Base-by-base conservation (phyloP, 164 flowering plant genomes). In the Annona squamosa region DNA sequence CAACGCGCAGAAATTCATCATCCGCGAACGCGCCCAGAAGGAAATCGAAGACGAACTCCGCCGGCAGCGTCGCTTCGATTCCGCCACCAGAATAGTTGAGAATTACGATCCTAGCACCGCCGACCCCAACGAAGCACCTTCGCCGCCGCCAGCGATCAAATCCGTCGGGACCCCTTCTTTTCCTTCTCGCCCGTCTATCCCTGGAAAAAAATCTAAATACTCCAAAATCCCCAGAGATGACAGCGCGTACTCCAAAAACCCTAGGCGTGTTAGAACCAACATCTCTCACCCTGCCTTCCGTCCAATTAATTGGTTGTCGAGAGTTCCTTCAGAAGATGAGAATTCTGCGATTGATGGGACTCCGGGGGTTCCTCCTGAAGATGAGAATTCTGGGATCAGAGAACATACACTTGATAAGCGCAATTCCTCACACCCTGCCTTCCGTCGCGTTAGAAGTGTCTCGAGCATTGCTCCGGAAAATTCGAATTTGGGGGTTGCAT, bases 21-120 rank as follows among this genome's bases (percentile, higher is more conserved):
- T 74, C 57, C 86, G 75, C 1, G 75, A 80, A 17, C 87, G 90
- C 72, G 72, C 79, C 41, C 91, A 82, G 74, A 65, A 94, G 43
- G 86, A 91, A 75, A 85, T 90, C 72, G 97, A 94, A 79, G 92
- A 85, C 78, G 89, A 92, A 10, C 79, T 90, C 75, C 96, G 91
- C 77, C 83, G 83, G 46, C 64, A 77, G 17, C 86, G 88, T 71
- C 91, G 94, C 18, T 88, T 78, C 76, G 79, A 86, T 3, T 84
- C 93, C 68, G 92, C 86, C 77, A 48, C 78, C 66, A 82, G 46
- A 65, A 91, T 93, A 68, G 75, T 86, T 68, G 48, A 76, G 3
- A 72, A 63, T 70, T 3, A 56, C 79, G 78, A 79, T 48, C 3
- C 69, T 17, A 74, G 73, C 72, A 56, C 72, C 6, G 37, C 76